Base-by-base conservation (phyloP, 2,329 filamentous ascomycete genomes). In the Claviceps digitariae region DNA sequence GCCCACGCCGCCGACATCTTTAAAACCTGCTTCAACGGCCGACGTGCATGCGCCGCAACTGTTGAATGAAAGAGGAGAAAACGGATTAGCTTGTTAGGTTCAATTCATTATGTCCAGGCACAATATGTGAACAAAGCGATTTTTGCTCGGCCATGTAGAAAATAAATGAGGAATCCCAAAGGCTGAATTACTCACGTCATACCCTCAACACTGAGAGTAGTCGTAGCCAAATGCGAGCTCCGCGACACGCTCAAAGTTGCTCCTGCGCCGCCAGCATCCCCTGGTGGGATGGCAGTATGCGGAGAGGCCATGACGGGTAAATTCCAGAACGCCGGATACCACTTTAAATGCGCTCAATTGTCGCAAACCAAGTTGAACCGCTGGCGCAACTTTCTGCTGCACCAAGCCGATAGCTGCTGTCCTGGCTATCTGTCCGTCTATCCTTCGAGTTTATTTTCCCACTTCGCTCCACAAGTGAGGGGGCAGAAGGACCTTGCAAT, bases 31-130 rank as follows among this genome's bases (percentile, higher is more conserved):
- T 75, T 97, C 91, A 61, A 98, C 85, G n/a, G 93, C 85, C 46
- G 90, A 94, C 29, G 91, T 96, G 67, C 93, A 98, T 61, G 91
- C 86, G 65, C 91, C 90, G 72, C 93, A 98, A 58, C 78, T 82
- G 76, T 79, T 74, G 78, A 12, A 41, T 3, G 9, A 3, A 29
- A 31, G 15, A 10, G 23, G 23, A 20, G 34, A 50, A 40, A 31
- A 20, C 9, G 7, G 2, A 41, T 50, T 50, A 50, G 47, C 40
- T 34, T 12, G 29, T 4, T 13, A 50, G 4, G 17, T 27, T 53
- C n/a, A 21, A 20, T 6, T 27, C 10, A 20, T 23, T 6, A 38
- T 36, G 21, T 15, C 23, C 21, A 21, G 21, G 6, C 4, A 31
- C 31, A 27, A 20, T n/a, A 20, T 27, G 20, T 13, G 43, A 44